Base-by-base conservation (phyloP, 2,329 filamentous ascomycete species). In the Cladosporium colombiae region DNA sequence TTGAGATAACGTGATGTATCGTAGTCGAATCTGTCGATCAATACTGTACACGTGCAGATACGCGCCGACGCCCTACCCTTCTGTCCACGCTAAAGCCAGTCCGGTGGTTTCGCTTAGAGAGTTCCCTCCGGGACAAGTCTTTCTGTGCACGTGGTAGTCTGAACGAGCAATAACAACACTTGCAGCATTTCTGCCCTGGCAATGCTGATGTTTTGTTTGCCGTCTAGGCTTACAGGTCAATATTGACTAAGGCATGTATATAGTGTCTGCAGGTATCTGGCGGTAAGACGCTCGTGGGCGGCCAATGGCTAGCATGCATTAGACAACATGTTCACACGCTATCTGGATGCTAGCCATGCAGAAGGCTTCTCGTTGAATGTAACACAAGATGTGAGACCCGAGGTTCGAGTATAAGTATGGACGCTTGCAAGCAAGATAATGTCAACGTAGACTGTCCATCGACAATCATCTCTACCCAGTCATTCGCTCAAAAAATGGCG, bases 401-500 rank as follows among this genome's bases (percentile, higher is more conserved):
- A 10, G 21, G 31, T 11, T 13, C 7, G 25, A 29, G 50, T 53
- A 53, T 53, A 53, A 31, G 21, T 53, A 53, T 31, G 3, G 29
- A 4, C 6, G n/a, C 16, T n/a, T 29, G 40, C 40, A 21, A 16
- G 40, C 10, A 23, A 1, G 7, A 2, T 40, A 7, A 16, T 37
- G 35, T 18, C 35, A 6, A 40, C 35, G 35, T 6, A 18, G 16
- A 40, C 14, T 40, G 16, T 18, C 14, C 16, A 40, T 40, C 35
- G 14, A 40, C 6, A 40, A 14, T 46, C n/a, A 13, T 3, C 5
- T 13, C 3, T 46, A 8, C 14, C 27, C 29, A 53, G 23, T 50
- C 40, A 62, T 11, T 55, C 58, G 40, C 29, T 62, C 16, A 55
- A 35, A 3, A 11, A 44, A 67, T 67, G 66, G 27, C 62, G 16